phyloP scores from a whole-genome alignment of 1,139 yeast genomes.

The Candida sojae region DNA sequence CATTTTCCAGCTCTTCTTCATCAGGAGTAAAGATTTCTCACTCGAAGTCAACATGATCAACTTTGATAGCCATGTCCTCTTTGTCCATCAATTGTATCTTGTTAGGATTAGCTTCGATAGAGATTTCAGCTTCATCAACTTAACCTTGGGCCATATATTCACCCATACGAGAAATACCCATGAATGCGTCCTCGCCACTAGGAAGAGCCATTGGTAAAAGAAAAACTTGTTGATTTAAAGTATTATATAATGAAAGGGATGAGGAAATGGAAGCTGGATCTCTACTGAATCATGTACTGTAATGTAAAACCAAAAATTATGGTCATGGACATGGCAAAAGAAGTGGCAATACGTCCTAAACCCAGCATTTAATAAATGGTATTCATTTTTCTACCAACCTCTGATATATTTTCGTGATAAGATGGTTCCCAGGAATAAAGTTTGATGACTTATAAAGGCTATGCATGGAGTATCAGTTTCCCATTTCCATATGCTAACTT shows the following conservation, averaged over 20 bases:
- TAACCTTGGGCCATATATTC: conserved; percentile 44
- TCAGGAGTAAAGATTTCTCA: conserved; percentile 59
- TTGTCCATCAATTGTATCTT: conserved; percentile 22
- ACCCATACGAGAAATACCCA: conserved; percentile 63
- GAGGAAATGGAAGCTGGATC: conserved; percentile 78
- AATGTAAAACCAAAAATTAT: conserved; percentile 65
- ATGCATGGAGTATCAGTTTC: no score
- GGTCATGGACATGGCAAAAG: conserved; percentile 63
- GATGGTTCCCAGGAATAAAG: conserved; percentile 72
- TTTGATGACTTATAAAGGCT: conserved; percentile 32
- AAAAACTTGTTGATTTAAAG: conserved; percentile 51
- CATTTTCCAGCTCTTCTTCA: conserved; percentile 15
- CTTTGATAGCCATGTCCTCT: conserved; percentile 39
- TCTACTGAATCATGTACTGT: conserved; percentile 41
- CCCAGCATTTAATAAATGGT: conserved; percentile 52
- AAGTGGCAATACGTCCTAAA: conserved; percentile 59
- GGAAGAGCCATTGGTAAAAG: conserved; percentile 74
- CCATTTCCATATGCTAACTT: no score
- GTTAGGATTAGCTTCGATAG: conserved; percentile 26
- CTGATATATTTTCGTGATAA: conserved; percentile 47
- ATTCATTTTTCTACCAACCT: conserved; percentile 45
- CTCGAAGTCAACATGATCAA: conserved; percentile 57
- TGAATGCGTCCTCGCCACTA: conserved; percentile 64
- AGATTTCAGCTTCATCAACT: conserved; percentile 16
- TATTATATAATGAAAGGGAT: conserved; percentile 73